These are phyloP conservation scores for Mycothermus thermophilus DNA, from an alignment of 495 filamentous ascomycete genomes.

Conservation along the genomic window DNA sequence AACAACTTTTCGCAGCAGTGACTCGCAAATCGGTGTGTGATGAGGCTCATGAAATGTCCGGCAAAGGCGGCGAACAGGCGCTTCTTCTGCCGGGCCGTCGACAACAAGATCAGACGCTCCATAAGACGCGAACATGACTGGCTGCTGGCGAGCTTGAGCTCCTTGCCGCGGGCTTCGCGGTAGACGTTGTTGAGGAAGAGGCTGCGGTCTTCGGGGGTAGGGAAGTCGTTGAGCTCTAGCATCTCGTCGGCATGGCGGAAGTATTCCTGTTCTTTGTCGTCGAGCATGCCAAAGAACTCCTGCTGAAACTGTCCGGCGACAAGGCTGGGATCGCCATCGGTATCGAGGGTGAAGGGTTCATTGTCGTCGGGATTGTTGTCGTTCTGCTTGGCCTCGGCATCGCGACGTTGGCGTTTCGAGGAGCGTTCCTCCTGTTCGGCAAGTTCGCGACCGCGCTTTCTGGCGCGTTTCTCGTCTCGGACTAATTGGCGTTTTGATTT, in stretches of 20 bases:
- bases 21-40: constrained; percentile 89
- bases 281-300: constrained; percentile 80
- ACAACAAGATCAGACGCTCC: constrained; percentile 78
- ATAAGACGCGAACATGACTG: constrained; percentile 89
- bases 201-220: constrained; percentile 56
- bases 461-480: constrained; percentile 33
- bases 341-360: constrained; percentile 20
- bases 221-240: constrained; percentile 78
- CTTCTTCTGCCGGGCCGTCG: constrained; percentile 69
- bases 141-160: constrained; percentile 87
- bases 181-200: constrained; percentile 79
- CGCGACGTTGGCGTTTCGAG: constrained; percentile 26
- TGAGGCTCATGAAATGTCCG: constrained; percentile 75
- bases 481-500: constrained; percentile 33
- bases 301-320: constrained; percentile 22
- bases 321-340: constrained; percentile 9
- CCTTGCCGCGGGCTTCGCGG: constrained; percentile 74
- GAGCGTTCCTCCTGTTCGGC: constrained; percentile 18
- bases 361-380: constrained; percentile 4
- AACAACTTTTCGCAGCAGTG: constrained; percentile 96
- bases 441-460: constrained; percentile 21
- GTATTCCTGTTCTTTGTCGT: constrained; percentile 83
- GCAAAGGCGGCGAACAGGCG: constrained; percentile 67
- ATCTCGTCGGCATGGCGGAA: constrained; percentile 79
- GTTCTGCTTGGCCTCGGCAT: constrained; percentile 8